Evolutionary conservation across 2,329 filamentous ascomycete species (phyloP).

Genomic region (Phymatotrichopsis omnivora): DNA sequence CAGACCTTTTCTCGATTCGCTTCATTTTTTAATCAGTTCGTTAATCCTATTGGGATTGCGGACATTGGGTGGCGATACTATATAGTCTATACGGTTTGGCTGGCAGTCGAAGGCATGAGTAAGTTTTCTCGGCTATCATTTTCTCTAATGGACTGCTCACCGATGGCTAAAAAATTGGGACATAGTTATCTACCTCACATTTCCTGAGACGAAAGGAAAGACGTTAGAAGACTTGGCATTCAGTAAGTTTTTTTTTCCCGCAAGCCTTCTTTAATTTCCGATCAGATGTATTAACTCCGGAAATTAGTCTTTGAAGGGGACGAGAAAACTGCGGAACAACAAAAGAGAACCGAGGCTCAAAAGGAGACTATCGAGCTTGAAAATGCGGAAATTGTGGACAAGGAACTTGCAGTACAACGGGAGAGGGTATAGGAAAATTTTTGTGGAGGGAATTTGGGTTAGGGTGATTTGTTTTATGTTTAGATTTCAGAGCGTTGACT

Average conservation of each 20-base stretch:
- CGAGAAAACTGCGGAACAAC: slow-evolving; percentile 10
- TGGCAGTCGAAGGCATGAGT: slow-evolving; percentile 22
- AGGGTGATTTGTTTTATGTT: background rate
- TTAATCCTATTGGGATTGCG: slow-evolving; percentile 39
- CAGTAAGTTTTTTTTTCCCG: slow-evolving; percentile 7
- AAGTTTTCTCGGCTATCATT: slow-evolving; percentile 34
- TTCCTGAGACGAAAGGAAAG: slow-evolving; percentile 28
- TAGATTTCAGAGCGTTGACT: too few species aligned
- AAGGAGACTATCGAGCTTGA: slow-evolving; percentile 8
- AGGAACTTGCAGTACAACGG: background rate
- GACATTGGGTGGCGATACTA: slow-evolving; percentile 39
- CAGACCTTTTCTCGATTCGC: slow-evolving; percentile 18
- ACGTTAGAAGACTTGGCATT: slow-evolving; percentile 25
- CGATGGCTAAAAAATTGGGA: slow-evolving; percentile 1
- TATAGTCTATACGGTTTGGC: slow-evolving; percentile 37
- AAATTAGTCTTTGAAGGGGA: slow-evolving; percentile 11
- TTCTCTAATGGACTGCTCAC: too few species aligned
- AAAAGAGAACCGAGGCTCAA: slow-evolving; percentile 15
- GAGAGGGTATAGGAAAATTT: background rate
- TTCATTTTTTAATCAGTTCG: slow-evolving; percentile 35
- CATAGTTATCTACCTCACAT: slow-evolving; percentile 18
- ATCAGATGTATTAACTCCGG: background rate
- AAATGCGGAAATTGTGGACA: slow-evolving; percentile 41
- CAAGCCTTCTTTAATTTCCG: background rate
- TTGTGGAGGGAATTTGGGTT: too few species aligned